These are phyloP conservation scores for Symbiodinium natans DNA, from an alignment of 73 alveolate genomes.

Conservation along the genomic window DNA sequence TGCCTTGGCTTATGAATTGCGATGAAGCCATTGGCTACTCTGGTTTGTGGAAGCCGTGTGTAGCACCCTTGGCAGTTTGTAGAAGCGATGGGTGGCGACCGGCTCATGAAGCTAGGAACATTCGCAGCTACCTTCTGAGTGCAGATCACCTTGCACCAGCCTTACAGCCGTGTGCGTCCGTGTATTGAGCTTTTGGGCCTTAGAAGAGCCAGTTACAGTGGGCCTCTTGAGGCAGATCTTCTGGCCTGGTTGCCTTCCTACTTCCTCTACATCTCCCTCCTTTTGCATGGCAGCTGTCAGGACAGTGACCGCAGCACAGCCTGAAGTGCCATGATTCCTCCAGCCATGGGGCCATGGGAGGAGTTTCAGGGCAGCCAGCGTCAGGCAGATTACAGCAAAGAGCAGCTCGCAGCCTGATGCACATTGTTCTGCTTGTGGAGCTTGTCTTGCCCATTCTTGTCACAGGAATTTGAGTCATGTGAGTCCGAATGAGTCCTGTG, in stretches of 20 bases:
- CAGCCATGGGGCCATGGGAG: neutral
- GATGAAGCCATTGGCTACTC: too few species aligned
- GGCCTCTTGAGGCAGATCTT: neutral
- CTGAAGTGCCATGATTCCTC: neutral
- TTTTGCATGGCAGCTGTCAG: conserved; percentile 38
- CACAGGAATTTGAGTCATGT: too few species aligned
- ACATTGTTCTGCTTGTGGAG: neutral
- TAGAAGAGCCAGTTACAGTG: neutral
- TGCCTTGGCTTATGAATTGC: neutral
- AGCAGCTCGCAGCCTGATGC: conserved; percentile 10
- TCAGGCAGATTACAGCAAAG: neutral
- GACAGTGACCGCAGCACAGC: neutral
- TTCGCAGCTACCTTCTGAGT: conserved; percentile 35
- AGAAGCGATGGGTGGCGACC: too few species aligned
- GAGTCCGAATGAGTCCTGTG: neutral
- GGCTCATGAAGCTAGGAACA: neutral
- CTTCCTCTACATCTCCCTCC: conserved; percentile 28
- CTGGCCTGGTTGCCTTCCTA: conserved; percentile 66
- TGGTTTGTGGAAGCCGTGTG: too few species aligned
- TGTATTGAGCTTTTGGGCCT: neutral
- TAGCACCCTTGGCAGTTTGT: too few species aligned
- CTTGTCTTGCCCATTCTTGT: too few species aligned
- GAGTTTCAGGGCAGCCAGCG: conserved; percentile 15
- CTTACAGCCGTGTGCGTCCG: too few species aligned
- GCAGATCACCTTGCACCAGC: neutral